Percentiles rank a stretch among this genome's conserved stretches.
Evolutionary conservation across 192 early-diverging fungal species (phyloP).

Genomic region (Coemansia sp.): DNA sequence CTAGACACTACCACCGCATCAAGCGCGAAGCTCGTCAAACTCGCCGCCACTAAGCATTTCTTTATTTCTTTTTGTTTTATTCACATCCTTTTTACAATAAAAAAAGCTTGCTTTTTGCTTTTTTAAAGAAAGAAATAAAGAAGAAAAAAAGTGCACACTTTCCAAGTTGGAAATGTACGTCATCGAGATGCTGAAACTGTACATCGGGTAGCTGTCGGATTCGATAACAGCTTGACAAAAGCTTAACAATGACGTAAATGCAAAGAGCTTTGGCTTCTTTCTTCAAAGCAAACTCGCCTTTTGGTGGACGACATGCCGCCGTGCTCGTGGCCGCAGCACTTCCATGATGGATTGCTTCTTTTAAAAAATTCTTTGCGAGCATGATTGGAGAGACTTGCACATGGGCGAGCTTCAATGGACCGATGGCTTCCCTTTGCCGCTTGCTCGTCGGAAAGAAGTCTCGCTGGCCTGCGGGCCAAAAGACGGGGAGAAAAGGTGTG

Average conservation of each 20-base stretch:
- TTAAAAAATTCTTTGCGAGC: not conserved
- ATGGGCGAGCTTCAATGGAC: not conserved
- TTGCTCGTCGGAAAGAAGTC: not conserved
- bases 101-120: not conserved
- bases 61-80: slow-evolving; percentile 12
- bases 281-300: not conserved
- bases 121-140: not conserved
- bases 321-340: not conserved
- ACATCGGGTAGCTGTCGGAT: not conserved
- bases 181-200: not conserved
- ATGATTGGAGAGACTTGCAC: not conserved
- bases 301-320: not conserved
- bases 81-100: not conserved
- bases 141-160: not conserved
- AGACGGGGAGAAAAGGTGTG: not conserved
- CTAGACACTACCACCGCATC: slow-evolving; percentile 19
- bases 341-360: not conserved
- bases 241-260: not conserved
- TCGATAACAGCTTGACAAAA: not conserved
- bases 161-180: not conserved
- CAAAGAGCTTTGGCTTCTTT: not conserved
- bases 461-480: not conserved
- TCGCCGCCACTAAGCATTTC: not conserved
- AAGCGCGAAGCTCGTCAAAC: slow-evolving; percentile 1
- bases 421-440: not conserved